Base-by-base conservation (phyloP, 495 filamentous ascomycete genomes). In the Hypoxylon fuscum region DNA sequence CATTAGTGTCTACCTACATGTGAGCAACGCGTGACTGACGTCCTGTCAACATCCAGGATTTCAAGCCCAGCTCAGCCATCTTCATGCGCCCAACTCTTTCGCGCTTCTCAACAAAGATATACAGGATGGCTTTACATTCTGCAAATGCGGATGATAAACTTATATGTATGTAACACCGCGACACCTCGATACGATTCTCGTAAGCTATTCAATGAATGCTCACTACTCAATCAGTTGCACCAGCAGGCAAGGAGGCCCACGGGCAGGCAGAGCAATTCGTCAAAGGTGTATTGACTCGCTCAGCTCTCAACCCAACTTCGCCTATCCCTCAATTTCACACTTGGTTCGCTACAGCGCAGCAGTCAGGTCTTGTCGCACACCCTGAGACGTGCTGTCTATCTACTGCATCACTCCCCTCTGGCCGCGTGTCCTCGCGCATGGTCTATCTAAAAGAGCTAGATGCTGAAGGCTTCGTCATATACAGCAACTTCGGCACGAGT, bases 381-480 rank as follows among this genome's bases (percentile, higher is more conserved):
- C 94, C 81, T 58, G 93, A 91, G 83, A 89, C 81, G 25, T 86
- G 87, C 59, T 89, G 85, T 14, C 78, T 98, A 0, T 88, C 95
- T 10, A 98, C 94, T 5, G 92, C 95, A 1, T 78, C 79, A n/a
- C 80, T 98, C 3, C 95, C 93, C 15, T 90, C 87, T 0, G 95
- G 95, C 50, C 86, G 88, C 25, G 88, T 97, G 32, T 92, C 88
- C 57, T 85, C 90, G 8, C 90, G 95, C 42, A 83, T 89, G 57
- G 92, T 98, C 49, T 98, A 98, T 74, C 80, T 98, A 25, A 98
- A 98, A 71, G 89, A 93, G 72, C 83, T 92, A 20, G 89, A 92
- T 70, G 74, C 83, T 23, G 76, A 79, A 3, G 72, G 72, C 58
- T 98, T 96, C 74, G 90, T 97, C 21, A 81, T 98, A 10, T 98